A percentile compares a stretch with the other conserved stretches of the same genome.
Evolutionary conservation across 2,329 filamentous ascomycete genomes (phyloP).

Genomic region (Anisogramma anomala): DNA sequence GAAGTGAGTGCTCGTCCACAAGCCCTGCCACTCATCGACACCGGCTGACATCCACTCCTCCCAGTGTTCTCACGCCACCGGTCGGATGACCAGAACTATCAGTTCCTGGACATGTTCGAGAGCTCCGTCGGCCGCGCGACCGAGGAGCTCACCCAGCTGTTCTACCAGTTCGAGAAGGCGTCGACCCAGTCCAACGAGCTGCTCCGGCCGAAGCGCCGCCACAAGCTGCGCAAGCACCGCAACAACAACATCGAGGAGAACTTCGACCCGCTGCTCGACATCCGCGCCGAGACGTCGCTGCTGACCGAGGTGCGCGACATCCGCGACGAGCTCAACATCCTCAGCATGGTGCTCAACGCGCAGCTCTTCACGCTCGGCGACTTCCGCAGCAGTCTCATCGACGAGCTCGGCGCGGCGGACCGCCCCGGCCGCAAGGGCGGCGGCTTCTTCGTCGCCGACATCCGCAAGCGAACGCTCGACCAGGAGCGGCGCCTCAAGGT

Average conservation of each 20-base stretch:
- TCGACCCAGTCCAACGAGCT: conserved; percentile 44
- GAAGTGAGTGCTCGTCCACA: conserved; percentile 19
- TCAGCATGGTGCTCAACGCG: conserved; percentile 40
- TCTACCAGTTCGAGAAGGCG: conserved; percentile 46
- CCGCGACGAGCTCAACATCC: conserved; percentile 58
- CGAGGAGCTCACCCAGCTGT: conserved; percentile 45
- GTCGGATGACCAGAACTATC: conserved; percentile 46
- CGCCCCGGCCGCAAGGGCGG: conserved; percentile 20
- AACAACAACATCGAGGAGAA: conserved; percentile 25
- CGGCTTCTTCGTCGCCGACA: conserved; percentile 14
- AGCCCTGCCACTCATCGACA: too few species aligned
- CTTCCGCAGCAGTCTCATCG: conserved; percentile 32
- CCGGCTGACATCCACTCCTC: too few species aligned
- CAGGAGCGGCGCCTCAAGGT: conserved; percentile 46
- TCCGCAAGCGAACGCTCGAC: conserved; percentile 43
- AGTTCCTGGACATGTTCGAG: conserved; percentile 59
- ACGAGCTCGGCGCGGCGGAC: conserved; percentile 21
- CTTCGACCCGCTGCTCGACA: conserved; percentile 45
- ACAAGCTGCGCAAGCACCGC: conserved; percentile 22
- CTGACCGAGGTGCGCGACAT: conserved; percentile 56
- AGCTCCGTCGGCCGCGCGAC: conserved; percentile 45
- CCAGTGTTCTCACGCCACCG: conserved; percentile 45
- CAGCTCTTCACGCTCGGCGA: conserved; percentile 36
- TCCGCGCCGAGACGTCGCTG: conserved; percentile 48
- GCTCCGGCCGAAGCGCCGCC: conserved; percentile 25